Evolutionary conservation across 129 eudicot genomes (phyloP), one percentile per base, ranked within the genome.

Genomic region (Centella asiatica): DNA sequence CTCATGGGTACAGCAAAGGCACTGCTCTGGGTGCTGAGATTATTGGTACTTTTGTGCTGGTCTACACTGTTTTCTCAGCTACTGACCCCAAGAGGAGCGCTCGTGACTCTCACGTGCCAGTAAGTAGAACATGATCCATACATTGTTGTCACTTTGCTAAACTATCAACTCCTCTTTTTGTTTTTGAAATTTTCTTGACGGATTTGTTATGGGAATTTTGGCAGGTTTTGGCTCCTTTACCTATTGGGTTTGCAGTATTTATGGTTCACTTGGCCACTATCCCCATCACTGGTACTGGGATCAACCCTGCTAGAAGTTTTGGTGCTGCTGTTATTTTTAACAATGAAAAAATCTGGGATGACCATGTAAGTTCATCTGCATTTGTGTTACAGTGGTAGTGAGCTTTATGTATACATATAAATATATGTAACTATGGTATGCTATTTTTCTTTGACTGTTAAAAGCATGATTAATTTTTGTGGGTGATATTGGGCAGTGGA

Each of bases 81-180:
- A 88, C 96, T 24, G 96, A 88, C 74, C 96, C 96, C 31, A 88
- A 88, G 74, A 69, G 96, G 24, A 84, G 87, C 69, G 96, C 96
- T 19, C 96, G 96, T 79, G 96, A 88, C 76, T 88, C 96, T 67
- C 96, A 88, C 85, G 81, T 88, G 49, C 96, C 96, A 40, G 93
- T 85, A 73, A 73, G 77, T 44, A 10, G 29, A 59, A 47, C 25
- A 9, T n/a, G 19, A 25, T 20, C 13, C 24, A 5, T 10, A 13
- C 13, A 40, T 40, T 8, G 17, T 31, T 56, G 61, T 54, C 60
- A 4, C 39, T 17, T 55, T 55, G 40, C 15, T 36, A 29, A 11
- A 20, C n/a, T n/a, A 12, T 18, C 31, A 42, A 8, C 15, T 25
- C 4, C 27, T 8, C 20, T 1, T 0, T 4, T 5, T 2, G 54